A percentile compares a stretch with the other conserved stretches of the same genome.
phyloP scores from a whole-genome alignment of 2,329 filamentous ascomycete genomes.

The Arthrobotrys sinensis region DNA sequence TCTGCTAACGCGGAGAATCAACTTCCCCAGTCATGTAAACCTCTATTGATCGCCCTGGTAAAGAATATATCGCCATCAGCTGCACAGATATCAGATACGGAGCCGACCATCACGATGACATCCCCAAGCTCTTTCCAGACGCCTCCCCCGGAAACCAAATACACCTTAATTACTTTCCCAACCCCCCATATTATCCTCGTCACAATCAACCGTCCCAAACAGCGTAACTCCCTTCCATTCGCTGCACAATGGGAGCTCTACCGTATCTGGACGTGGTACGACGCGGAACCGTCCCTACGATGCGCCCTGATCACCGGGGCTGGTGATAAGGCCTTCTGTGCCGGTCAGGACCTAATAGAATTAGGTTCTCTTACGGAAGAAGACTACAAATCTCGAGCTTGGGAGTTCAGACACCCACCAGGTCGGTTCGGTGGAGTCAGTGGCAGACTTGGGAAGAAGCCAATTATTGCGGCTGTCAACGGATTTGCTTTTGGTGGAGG shows the following conservation, averaged over 20 bases:
- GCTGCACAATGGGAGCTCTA: constrained; percentile 71
- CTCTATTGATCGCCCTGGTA: background rate
- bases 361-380: constrained; percentile 32
- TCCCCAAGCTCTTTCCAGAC: constrained; percentile 38
- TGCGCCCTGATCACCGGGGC: constrained; percentile 76
- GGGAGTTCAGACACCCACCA: constrained; percentile 66
- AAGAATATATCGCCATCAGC: background rate
- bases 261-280: constrained; percentile 74
- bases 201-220: constrained; percentile 74
- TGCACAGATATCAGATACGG: background rate
- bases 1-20: background rate
- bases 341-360: constrained; percentile 78
- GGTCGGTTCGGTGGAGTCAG: constrained; percentile 78
- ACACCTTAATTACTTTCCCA: constrained; percentile 71
- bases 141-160: constrained; percentile 66
- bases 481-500: constrained; percentile 82
- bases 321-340: constrained; percentile 77
- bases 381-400: constrained; percentile 41
- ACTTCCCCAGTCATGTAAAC: background rate
- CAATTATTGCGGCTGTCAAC: constrained; percentile 82
- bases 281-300: constrained; percentile 74
- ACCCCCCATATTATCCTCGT: constrained; percentile 73
- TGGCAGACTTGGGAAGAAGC: constrained; percentile 79
- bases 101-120: constrained; percentile 29
- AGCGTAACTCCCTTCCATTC: constrained; percentile 74